Conservation (phyloP, 805 yeast species). For the Yamadazyma ubonensis region DNA sequence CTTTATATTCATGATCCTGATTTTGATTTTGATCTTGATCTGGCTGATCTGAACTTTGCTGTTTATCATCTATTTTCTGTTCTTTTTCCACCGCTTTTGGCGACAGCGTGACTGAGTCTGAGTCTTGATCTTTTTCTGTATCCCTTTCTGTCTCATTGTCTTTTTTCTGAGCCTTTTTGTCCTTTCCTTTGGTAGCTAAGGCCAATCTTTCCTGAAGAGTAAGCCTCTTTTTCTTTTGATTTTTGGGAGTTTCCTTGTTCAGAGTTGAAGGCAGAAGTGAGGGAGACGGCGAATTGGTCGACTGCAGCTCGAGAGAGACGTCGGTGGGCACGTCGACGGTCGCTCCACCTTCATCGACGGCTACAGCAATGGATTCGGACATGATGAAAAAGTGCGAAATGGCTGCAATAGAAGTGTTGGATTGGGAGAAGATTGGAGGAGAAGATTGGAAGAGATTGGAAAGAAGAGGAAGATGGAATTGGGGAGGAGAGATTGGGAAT, state of each 20-base stretch:
- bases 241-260: conserved; percentile 1
- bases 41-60: neutral
- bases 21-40: too few relatives aligned
- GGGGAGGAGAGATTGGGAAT: neutral
- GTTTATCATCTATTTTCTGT: too few relatives aligned
- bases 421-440: neutral
- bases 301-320: neutral
- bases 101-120: neutral
- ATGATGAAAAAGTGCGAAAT: neutral
- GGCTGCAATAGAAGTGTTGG: neutral
- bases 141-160: neutral
- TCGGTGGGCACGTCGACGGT: neutral
- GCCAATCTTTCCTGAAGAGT: conserved; percentile 86
- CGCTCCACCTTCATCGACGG: neutral
- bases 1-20: too few relatives aligned
- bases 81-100: neutral
- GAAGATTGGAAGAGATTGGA: neutral
- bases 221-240: conserved; percentile 51
- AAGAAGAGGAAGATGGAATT: neutral
- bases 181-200: conserved; percentile 63
- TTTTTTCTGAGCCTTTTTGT: conserved; percentile 9
- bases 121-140: neutral
- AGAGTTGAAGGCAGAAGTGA: neutral
- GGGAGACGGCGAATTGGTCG: neutral
- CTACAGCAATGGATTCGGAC: neutral